Evolutionary conservation across 2,329 filamentous ascomycete genomes (phyloP), one percentile per base, ranked within the genome.

Genomic region (Chaetothyriales sp.): DNA sequence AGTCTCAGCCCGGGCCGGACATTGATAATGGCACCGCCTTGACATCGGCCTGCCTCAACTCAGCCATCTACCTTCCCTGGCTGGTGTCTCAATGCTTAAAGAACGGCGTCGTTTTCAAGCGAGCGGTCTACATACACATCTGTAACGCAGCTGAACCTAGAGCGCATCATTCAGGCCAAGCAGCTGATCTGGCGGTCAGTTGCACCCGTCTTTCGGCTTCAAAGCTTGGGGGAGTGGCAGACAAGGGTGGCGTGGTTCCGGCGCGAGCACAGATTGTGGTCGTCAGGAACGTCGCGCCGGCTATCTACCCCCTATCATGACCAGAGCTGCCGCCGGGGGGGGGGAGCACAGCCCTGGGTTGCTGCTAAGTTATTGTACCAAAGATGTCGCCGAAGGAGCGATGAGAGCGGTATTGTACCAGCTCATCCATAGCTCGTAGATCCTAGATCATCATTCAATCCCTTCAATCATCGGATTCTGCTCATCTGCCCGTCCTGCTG

Each of bases 21-120:
- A 77, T 83, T 50, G 82, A 88, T 54, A 84, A 83, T 9, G 89
- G 81, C 20, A 85, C 80, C 48, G 73, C 77, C 51, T 95, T 92
- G 67, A 87, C 80, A 6, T 90, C 86, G 1, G 82, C 95, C 43
- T 95, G 89, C 69, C 90, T 95, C 66, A 95, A 97, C 70, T 86
- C 86, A 0, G 80, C 85, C 44, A 70, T 95, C 53, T 97, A 95
- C 69, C 79, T 95, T 1, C 81, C 86, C 3, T 95, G 86, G 80
- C 81, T 97, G 0, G 73, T 86, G 0, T 85, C 86, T 0, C 83
- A 92, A 69, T 94, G 87, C 65, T 74, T 85, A 25, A 81, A 80
- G 60, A 78, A 81, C 52, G 86, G 87, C 25, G 84, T 86, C 5
- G 72, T 80, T 1, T 71, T 90, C 62, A 77, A 78, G 61, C 78